Base-by-base conservation (phyloP, 768 basidiomycete species). In the Leucosporidium creatinivorum region DNA sequence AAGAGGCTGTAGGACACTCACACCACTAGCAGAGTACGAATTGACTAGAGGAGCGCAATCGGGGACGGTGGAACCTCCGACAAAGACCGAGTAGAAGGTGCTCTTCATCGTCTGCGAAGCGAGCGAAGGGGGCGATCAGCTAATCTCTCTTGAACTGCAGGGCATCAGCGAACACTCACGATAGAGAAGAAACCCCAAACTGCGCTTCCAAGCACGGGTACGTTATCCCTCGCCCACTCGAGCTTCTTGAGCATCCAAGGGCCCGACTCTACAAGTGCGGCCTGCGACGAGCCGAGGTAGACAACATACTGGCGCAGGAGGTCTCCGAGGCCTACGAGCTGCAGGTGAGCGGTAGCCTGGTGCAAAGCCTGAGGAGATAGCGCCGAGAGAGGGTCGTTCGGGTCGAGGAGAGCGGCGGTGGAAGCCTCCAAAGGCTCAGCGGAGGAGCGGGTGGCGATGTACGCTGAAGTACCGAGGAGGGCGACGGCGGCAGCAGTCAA, bases 81-180 rank as follows among this genome's bases (percentile, higher is more conserved):
- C 74, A 33, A 70, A 73, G 25, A 73, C 70, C 21, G 30, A 30
- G 64, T 72, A 75, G 65, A 75, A 75, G 23, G 74, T 75, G 44
- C 66, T 61, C 47, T 71, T 59, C 64, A 75, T 70, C 28, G 56
- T 65, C 73, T 74, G 64, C 52, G 30, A 28, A 39, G 39, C 4
- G 8, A 1, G 17, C 2, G n/a, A 15, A 62, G 26, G 18, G 44
- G 18, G 44, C 30, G 17, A n/a, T 30, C 61, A 62, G 49, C 25
- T 47, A 26, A 13, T 26, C 7, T 1, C 5, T 25, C 8, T 28
- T 21, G n/a, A 4, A 8, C 25, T 9, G 39, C 39, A 44, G 4
- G 12, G 21, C 4, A 19, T n/a, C 18, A 3, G 13, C 7, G 18
- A 51, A 31, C 21, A 64, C 69, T 39, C 36, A 70, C 73, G 31